Base-by-base conservation (phyloP, 345 rosid species). In the Linum tenue region DNA sequence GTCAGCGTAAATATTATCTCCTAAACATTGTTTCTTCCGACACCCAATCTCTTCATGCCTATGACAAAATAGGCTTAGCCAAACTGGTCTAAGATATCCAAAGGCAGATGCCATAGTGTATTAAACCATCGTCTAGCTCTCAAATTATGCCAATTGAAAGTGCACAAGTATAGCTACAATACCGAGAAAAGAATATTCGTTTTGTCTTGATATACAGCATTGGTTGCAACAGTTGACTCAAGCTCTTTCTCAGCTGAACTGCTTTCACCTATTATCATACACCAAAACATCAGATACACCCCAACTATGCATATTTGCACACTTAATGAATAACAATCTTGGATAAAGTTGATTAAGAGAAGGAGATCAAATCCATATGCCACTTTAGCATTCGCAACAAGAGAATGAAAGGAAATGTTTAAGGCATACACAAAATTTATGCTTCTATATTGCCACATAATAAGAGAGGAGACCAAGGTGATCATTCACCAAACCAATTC, bases 191-290 rank as follows among this genome's bases (percentile, higher is more conserved):
- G 92, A 70, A 86, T 84, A 77, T 94, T 94, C 64, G 91, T 94
- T 86, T 94, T 94, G 87, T 94, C 99, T 77, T 94, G 99, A 84
- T 90, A 94, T 35, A 94, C 99, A 69, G 97, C 99, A 82, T 94
- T 88, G 62, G 89, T 80, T 65, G 97, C 79, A 60, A 79, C 66
- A 22, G 87, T 72, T 59, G 89, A 72, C 67, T 81, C 82, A 8
- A 90, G 81, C 73, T 85, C 96, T 81, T 94, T 94, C 69, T 80
- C 96, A 78, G 86, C 99, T 6, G 99, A 94, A 80, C 82, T 80
- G 85, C 97, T 94, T 84, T 94, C 99, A 69, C 99, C 99, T 94
- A 77, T 63, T 64, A 78, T 70, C 68, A 76, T 60, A 55, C 71
- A 56, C 68, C 67, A 50, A 64, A 73, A 76, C 44, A 60, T 69